Base-by-base conservation (phyloP, 192 early-diverging fungal genomes). In the Backusella australiensis region DNA sequence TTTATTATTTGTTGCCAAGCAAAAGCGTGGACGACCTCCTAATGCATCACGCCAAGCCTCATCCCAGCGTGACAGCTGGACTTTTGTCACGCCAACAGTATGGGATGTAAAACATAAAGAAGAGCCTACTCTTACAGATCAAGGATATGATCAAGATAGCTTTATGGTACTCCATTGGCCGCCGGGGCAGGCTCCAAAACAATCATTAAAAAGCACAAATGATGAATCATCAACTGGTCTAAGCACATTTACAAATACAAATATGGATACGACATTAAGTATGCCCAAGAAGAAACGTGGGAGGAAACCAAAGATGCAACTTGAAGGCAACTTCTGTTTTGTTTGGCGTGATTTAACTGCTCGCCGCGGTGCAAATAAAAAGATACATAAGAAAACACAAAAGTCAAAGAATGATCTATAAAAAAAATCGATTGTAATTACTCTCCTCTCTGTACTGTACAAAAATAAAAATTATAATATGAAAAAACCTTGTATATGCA, bases 211-310 rank as follows among this genome's bases (percentile, higher is more conserved):
- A 34, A 41, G 26, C 26, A 29, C 56, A 26, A 63, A 26, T 4
- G 56, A 63, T 14, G 52, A 63, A 38, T 46, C 67, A 39, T 71
- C 73, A 53, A 75, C 70, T 42, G 63, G 69, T 23, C 35, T 73
- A 21, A 78, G 73, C 23, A 73, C 75, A 39, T 81, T 81, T 42
- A 81, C 80, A 17, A 79, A 53, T 53, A 74, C 77, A 8, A 71
- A 39, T 2, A 78, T 78, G 77, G 77, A 82, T 42, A 72, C 72
- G 4, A 74, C 73, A 8, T 35, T 82, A 21, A 71, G 77, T 21
- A 82, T 79, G 71, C 81, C 81, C 3, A 78, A 77, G 35, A 82
- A 82, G 52, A 82, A 82, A 56, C 74, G 81, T 29, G 81, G 81
- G 4, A 46, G 81, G n/a, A 82, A 82, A 41, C 81, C 81, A 23